Conservation (phyloP, 495 filamentous ascomycete species). For the Hapsidospora chrysogenum region DNA sequence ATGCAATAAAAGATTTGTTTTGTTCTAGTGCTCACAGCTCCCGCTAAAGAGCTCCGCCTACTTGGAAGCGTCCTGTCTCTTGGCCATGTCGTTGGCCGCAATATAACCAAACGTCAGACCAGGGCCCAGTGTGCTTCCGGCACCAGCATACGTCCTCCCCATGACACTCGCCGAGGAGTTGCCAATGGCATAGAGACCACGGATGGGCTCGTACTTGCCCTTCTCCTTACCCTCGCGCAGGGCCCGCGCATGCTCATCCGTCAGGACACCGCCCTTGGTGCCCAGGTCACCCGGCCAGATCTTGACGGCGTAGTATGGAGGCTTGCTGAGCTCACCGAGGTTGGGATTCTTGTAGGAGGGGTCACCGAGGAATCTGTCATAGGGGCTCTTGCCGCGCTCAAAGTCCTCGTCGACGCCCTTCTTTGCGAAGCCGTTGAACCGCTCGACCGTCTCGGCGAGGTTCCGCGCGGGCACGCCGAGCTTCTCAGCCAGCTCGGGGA, state of each 20-base stretch:
- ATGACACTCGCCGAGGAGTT: constrained; percentile 8
- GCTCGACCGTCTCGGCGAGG: constrained; percentile 6
- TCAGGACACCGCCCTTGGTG: constrained; percentile 10
- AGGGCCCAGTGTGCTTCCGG: constrained; percentile 9
- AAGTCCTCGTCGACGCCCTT: constrained; percentile 11
- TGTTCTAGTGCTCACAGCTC: too few relatives aligned
- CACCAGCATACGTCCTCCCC: constrained; percentile 9
- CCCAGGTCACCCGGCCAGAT: constrained; percentile 10
- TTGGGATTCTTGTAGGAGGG: constrained; percentile 8
- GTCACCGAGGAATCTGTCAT: constrained; percentile 11
- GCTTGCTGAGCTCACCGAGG: constrained; percentile 6
- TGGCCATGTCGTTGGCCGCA: constrained; percentile 2
- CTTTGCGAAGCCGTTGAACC: constrained; percentile 10
- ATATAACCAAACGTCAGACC: constrained; percentile 10
- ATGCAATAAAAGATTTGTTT: too few relatives aligned
- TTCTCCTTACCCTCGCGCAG: constrained; percentile 4
- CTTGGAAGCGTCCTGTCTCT: too few relatives aligned
- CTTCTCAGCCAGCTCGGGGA: constrained; percentile 22
- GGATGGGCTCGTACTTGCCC: constrained; percentile 4
- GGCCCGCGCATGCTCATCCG: constrained; percentile 8
- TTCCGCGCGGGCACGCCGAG: constrained; percentile 7
- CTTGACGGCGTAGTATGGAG: constrained; percentile 11
- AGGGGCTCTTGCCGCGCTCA: constrained; percentile 7
- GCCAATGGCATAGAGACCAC: constrained; percentile 11
- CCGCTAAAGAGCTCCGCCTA: too few relatives aligned